Conservation (phyloP, 23 red algal species). For the Cyanidioschyzon merolae region DNA sequence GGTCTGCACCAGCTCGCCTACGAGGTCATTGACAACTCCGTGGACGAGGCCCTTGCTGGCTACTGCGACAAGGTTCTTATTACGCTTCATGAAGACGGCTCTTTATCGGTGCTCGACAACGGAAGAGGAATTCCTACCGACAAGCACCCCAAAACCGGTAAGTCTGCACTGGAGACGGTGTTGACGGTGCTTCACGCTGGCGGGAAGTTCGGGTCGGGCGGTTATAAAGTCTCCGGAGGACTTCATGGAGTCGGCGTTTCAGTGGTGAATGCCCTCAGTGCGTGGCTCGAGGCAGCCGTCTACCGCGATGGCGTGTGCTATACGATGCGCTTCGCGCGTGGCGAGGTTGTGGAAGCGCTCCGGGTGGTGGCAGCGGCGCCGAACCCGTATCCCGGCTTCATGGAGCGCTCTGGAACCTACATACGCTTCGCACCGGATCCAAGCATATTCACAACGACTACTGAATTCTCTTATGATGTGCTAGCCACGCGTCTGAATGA, state of each 20-base stretch:
- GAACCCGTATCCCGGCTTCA: neutral
- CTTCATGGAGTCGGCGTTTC: constrained; percentile 92
- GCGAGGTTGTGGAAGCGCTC: constrained; percentile 29
- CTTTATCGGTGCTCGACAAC: constrained; percentile 69
- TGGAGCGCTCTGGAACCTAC: constrained; percentile 34
- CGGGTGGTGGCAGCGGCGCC: neutral
- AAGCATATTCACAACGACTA: constrained; percentile 55
- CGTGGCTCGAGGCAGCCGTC: constrained; percentile 47
- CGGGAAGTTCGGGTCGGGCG: constrained; percentile 81
- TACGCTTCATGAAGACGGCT: constrained; percentile 50
- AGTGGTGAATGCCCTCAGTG: constrained; percentile 97
- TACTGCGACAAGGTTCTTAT: constrained; percentile 49
- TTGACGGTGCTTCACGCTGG: constrained; percentile 94
- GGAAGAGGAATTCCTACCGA: constrained; percentile 86
- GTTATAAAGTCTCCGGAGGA: constrained; percentile 90
- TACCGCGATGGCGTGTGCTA: constrained; percentile 41
- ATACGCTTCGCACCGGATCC: constrained; percentile 72
- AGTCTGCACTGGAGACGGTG: constrained; percentile 95
- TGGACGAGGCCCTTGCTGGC: constrained; percentile 90
- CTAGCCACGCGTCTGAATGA: constrained; percentile 68
- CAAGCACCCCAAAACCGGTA: constrained; percentile 61
- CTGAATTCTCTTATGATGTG: constrained; percentile 45
- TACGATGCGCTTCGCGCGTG: constrained; percentile 55
- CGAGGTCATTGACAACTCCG: constrained; percentile 95
- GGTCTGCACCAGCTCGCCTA: constrained; percentile 94